These are phyloP conservation scores for Polyporus arcularius DNA, from an alignment of 768 basidiomycete species.

Conservation along the genomic window DNA sequence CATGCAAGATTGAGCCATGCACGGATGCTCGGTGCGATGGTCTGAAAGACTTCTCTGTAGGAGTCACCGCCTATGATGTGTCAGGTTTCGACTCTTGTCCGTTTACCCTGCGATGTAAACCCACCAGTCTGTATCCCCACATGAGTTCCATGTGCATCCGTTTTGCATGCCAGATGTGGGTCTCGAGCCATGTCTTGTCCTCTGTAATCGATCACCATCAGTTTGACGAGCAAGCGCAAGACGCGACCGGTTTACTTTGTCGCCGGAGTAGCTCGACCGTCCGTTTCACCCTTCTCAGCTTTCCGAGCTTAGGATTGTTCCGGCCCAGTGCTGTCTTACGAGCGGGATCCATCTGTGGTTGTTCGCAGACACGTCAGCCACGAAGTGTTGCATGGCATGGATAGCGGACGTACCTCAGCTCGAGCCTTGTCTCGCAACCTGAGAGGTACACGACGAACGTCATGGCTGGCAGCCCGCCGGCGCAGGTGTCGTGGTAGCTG, in stretches of 20 bases:
- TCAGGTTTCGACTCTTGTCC: neutral
- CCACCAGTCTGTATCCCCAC: constrained; percentile 89
- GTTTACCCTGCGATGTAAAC: constrained; percentile 17
- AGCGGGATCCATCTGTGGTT: constrained; percentile 52
- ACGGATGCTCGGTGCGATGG: constrained; percentile 88
- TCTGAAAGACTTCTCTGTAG: constrained; percentile 90
- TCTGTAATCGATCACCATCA: constrained; percentile 44
- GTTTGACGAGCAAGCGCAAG: neutral
- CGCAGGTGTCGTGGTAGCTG: constrained; percentile 89
- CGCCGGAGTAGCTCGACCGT: constrained; percentile 67
- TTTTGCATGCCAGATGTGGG: constrained; percentile 97
- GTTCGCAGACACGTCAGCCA: neutral
- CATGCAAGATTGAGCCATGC: constrained; percentile 85
- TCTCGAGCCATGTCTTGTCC: constrained; percentile 91
- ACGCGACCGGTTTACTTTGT: constrained; percentile 55
- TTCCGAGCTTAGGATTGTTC: constrained; percentile 64
- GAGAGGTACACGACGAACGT: constrained; percentile 87
- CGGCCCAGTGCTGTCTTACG: constrained; percentile 44
- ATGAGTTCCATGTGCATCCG: constrained; percentile 92
- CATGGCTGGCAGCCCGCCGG: constrained; percentile 91
- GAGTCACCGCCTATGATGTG: constrained; percentile 66
- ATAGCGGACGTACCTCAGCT: constrained; percentile 64
- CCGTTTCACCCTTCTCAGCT: constrained; percentile 53
- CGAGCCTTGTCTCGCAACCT: constrained; percentile 80
- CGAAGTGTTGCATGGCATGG: neutral